Conservation (phyloP, 805 yeast species). For the Debaryomyces tyrocola region DNA sequence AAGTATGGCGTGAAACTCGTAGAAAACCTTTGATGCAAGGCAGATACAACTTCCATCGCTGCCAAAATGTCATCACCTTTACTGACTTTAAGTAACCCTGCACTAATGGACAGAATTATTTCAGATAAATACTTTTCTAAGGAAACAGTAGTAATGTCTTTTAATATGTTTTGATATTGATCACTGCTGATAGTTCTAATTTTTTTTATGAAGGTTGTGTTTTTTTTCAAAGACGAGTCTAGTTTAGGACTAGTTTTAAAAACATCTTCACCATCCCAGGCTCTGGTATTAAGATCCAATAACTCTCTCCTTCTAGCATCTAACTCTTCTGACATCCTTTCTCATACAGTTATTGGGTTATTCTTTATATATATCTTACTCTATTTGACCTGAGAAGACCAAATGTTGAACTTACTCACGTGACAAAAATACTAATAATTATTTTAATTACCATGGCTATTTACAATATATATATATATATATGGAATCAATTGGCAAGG, state of each 20-base stretch:
- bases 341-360: background rate
- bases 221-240: constrained; percentile 80
- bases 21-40: constrained; percentile 74
- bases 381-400: too few species aligned
- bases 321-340: constrained; percentile 14
- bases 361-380: background rate
- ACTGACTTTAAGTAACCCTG: constrained; percentile 54
- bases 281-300: constrained; percentile 42
- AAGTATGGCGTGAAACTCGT: constrained; percentile 51
- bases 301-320: constrained; percentile 15
- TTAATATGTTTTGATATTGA: constrained; percentile 44
- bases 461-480: background rate
- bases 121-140: constrained; percentile 77
- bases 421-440: background rate
- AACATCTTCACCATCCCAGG: constrained; percentile 52
- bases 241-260: constrained; percentile 30
- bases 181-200: constrained; percentile 59
- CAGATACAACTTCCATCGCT: constrained; percentile 65
- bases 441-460: background rate
- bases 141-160: constrained; percentile 62
- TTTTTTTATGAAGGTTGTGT: constrained; percentile 76
- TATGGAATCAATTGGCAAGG: background rate
- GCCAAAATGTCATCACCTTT: constrained; percentile 61
- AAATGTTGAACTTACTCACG: background rate
- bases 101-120: constrained; percentile 59